Evolutionary conservation across 176 grass and related monocot genomes (phyloP).

Genomic region (Cymbopogon citratus): DNA sequence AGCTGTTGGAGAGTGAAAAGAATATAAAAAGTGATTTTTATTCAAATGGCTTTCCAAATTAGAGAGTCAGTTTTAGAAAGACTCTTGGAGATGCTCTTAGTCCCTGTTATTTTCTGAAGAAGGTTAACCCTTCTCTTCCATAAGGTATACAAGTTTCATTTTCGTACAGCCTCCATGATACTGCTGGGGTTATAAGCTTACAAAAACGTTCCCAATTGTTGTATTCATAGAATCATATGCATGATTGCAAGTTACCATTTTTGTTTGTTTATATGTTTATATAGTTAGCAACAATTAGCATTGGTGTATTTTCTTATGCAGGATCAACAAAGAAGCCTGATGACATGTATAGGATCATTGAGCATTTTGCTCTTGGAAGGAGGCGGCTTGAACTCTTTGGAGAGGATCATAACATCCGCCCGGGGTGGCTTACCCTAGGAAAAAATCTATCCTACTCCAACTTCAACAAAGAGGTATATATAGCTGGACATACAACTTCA

Average conservation of each 20-base stretch:
- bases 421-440: constrained; percentile 87
- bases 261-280: background rate
- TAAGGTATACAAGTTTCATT: background rate
- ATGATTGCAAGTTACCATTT: background rate
- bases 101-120: background rate
- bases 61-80: no score
- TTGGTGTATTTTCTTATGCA: constrained; percentile 9
- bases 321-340: constrained; percentile 95
- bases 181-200: background rate
- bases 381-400: constrained; percentile 91
- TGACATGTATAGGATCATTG: constrained; percentile 96
- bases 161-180: background rate
- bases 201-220: background rate
- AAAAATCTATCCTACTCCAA: constrained; percentile 92
- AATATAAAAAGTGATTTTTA: no score
- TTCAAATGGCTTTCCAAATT: no score
- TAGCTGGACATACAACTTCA: background rate
- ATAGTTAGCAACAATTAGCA: background rate
- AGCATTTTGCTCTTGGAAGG: constrained; percentile 96
- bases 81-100: background rate
- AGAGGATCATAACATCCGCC: constrained; percentile 91
- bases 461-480: constrained; percentile 80
- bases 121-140: background rate
- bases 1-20: no score
- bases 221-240: background rate